Conservation (phyloP, 2,329 filamentous ascomycete species). For the Colletotrichum musae region DNA sequence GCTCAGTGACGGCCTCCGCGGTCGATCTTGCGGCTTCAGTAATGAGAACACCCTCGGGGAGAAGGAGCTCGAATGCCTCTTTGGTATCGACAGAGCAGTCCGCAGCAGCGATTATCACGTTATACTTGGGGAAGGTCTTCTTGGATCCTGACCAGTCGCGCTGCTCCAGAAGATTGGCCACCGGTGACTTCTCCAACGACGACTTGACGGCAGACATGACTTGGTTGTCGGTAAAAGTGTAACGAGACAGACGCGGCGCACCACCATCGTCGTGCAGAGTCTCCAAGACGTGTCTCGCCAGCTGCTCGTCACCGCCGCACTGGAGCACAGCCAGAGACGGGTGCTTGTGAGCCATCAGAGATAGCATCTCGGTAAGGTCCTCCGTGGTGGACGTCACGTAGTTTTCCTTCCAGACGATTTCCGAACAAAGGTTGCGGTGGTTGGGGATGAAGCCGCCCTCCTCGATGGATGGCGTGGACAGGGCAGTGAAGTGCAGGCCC, state of each 20-base stretch:
- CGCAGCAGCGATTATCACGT: constrained; percentile 50
- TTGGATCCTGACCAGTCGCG: constrained; percentile 42
- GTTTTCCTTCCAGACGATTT: constrained; percentile 64
- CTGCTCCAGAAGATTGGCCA: constrained; percentile 49
- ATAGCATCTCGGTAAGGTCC: constrained; percentile 48
- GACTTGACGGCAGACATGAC: constrained; percentile 11
- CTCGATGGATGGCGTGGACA: constrained; percentile 48
- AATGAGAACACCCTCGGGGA: constrained; percentile 48
- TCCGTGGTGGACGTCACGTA: constrained; percentile 44
- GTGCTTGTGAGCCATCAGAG: constrained; percentile 55
- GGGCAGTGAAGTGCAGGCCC: constrained; percentile 59
- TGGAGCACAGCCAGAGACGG: constrained; percentile 57
- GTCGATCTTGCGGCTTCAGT: constrained; percentile 29
- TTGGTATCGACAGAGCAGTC: constrained; percentile 38
- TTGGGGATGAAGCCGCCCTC: constrained; percentile 60
- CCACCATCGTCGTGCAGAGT: constrained; percentile 43
- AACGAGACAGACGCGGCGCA: constrained; percentile 53
- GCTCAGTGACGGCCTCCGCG: not conserved
- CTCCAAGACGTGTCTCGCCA: constrained; percentile 47
- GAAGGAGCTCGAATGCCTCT: constrained; percentile 46
- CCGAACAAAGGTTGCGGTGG: constrained; percentile 63
- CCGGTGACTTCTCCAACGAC: constrained; percentile 35
- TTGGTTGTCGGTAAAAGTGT: constrained; percentile 47
- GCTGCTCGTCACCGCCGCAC: constrained; percentile 48
- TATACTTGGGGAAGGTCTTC: constrained; percentile 48